phyloP scores from a whole-genome alignment of 768 basidiomycete genomes.

The Crassisporium funariophilum region DNA sequence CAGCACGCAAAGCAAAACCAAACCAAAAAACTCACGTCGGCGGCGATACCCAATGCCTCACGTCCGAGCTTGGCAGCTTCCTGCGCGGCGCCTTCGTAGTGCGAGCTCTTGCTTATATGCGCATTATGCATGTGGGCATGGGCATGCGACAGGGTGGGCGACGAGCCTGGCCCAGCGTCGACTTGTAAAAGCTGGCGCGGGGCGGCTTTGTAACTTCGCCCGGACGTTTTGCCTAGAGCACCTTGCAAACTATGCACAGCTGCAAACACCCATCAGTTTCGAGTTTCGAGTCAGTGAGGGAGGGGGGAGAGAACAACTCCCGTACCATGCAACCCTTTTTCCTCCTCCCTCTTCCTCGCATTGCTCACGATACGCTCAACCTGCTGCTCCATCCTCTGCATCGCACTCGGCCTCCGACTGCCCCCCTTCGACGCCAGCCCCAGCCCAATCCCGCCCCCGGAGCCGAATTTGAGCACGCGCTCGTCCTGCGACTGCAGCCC shows the following conservation, averaged over 20 bases:
- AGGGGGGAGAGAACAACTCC: neutral
- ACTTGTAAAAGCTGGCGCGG: constrained; percentile 95
- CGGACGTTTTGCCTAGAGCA: constrained; percentile 92
- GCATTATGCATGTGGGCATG: constrained; percentile 48
- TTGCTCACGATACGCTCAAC: constrained; percentile 96
- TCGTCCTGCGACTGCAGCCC: constrained; percentile 73
- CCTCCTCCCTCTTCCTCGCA: constrained; percentile 83
- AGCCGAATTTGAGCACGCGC: constrained; percentile 83
- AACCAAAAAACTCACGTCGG: constrained; percentile 42
- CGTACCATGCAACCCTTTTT: constrained; percentile 69
- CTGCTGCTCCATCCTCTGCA: constrained; percentile 93
- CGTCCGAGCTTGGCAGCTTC: constrained; percentile 78
- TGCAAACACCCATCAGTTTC: constrained; percentile 29
- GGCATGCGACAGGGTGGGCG: constrained; percentile 47
- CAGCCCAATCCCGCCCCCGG: constrained; percentile 82
- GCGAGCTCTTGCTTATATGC: constrained; percentile 57
- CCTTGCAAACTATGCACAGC: constrained; percentile 83
- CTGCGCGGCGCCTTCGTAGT: constrained; percentile 60
- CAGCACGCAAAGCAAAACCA: neutral
- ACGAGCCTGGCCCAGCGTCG: constrained; percentile 49
- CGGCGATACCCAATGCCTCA: constrained; percentile 66
- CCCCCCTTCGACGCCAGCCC: constrained; percentile 72
- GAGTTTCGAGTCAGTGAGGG: neutral
- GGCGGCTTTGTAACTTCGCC: constrained; percentile 93
- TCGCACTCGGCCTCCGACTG: constrained; percentile 76